Evolutionary conservation across 768 basidiomycete genomes (phyloP), one percentile per base, ranked within the genome.

Genomic region (Lactifluus hygrophoroides): DNA sequence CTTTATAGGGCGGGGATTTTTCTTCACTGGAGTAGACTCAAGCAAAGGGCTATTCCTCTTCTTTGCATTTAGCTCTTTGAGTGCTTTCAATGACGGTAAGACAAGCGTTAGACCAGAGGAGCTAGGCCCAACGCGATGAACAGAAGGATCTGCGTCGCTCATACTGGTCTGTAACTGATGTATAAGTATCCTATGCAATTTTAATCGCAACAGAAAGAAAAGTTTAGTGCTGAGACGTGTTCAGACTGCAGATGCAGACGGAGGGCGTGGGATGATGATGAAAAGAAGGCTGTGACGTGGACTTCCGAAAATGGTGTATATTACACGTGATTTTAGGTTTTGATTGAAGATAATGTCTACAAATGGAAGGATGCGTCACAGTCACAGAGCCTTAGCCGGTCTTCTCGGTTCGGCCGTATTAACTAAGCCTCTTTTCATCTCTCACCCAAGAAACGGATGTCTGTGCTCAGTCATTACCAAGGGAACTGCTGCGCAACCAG

Each of bases 1-100:
- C 70, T 88, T 90, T 60, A 83, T 64, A 16, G 85, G 85, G 28
- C 87, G 71, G 2, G 79, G 76, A 4, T 64, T 57, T 43, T 77
- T 77, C 61, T 73, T 76, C 19, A 62, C 61, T 0, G 35, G 6
- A 9, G 61, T 57, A 8, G 54, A 9, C 23, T 64, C 64, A 34
- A 59, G 49, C 19, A 51, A 21, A 8, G 62, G 58, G 25, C 68
- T 74, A 58, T 70, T 68, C 69, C 76, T 80, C 69, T 80, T 82
- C 23, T 73, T 72, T 17, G 67, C 72, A 60, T 83, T 85, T 49
- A 80, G 72, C 5, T 80, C 78, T 69, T 85, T 82, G 48, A 83
- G 73, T 35, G 76, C 75, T 67, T 77, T 84, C 46, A 86, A 75
- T n/a, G 86, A 79, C 5, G 85, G 85, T 3, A 88, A 73, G 25